These are phyloP conservation scores for Pythium coloratum DNA, from an alignment of 352 stramenopile genomes.

Conservation along the genomic window DNA sequence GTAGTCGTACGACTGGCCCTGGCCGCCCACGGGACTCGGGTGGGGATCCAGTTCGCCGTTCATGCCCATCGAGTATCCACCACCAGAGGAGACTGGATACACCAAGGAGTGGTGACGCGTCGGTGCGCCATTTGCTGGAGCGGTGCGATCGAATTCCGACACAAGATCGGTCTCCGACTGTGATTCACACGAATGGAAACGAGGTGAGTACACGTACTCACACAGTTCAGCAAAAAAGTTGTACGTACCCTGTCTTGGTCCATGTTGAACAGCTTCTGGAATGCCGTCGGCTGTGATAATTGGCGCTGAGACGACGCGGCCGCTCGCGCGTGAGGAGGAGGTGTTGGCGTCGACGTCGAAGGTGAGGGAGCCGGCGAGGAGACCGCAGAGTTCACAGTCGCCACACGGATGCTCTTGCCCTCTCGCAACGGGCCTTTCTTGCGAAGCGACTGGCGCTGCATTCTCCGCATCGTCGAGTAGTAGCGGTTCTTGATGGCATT, in stretches of 20 bases:
- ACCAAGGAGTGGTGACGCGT: slow-evolving; percentile 46
- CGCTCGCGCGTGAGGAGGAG: slow-evolving; percentile 1
- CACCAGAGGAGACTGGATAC: slow-evolving; percentile 33
- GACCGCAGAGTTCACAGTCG: slow-evolving; percentile 40
- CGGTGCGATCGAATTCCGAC: slow-evolving; percentile 48
- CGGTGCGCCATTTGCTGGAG: slow-evolving; percentile 25
- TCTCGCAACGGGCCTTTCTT: slow-evolving; percentile 84
- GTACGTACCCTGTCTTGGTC: slow-evolving; percentile 43
- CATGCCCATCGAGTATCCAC: slow-evolving; percentile 32
- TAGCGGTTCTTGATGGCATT: slow-evolving; percentile 93
- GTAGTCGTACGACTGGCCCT: slow-evolving; percentile 25
- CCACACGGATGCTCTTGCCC: slow-evolving; percentile 78
- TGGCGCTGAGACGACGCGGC: slow-evolving; percentile 26
- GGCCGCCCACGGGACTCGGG: slow-evolving; percentile 1
- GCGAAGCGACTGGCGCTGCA: slow-evolving; percentile 85
- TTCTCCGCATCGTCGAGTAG: slow-evolving; percentile 90
- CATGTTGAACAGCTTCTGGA: slow-evolving; percentile 59
- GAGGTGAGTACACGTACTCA: background rate
- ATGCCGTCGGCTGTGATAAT: slow-evolving; percentile 40
- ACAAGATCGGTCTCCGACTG: slow-evolving; percentile 26
- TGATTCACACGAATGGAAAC: background rate
- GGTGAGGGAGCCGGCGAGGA: slow-evolving; percentile 21
- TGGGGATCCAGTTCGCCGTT: slow-evolving; percentile 19
- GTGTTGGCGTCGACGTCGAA: slow-evolving; percentile 2
- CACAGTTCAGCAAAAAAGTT: background rate